A percentile compares a stretch with the other conserved stretches of the same genome.
These are phyloP conservation scores for Graphilbum sp. DNA, from an alignment of 2,329 filamentous ascomycete species.

Conservation along the genomic window DNA sequence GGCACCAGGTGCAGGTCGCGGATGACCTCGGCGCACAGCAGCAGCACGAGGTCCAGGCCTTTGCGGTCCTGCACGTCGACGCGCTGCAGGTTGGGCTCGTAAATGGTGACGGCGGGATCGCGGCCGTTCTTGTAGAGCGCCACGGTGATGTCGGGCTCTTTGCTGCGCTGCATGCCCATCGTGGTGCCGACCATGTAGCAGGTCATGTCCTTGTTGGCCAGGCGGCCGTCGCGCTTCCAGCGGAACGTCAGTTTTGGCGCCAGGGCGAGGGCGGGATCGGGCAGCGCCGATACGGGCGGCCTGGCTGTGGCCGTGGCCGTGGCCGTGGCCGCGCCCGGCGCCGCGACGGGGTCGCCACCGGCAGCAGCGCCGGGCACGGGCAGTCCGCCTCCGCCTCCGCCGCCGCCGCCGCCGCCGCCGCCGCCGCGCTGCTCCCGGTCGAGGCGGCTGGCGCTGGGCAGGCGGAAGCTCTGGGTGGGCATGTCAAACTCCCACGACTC, in stretches of 20 bases:
- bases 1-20: slow-evolving; percentile 48
- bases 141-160: slow-evolving; percentile 91
- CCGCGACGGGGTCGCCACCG: slow-evolving; percentile 36
- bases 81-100: slow-evolving; percentile 80
- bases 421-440: slow-evolving; percentile 39
- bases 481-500: slow-evolving; percentile 87
- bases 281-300: neutral
- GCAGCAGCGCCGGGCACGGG: neutral
- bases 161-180: slow-evolving; percentile 57
- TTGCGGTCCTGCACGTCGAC: slow-evolving; percentile 91
- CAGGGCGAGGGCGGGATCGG: slow-evolving; percentile 11
- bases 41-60: slow-evolving; percentile 70
- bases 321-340: slow-evolving; percentile 30
- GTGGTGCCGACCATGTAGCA: slow-evolving; percentile 74
- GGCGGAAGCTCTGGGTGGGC: slow-evolving; percentile 67
- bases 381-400: too few relatives aligned
- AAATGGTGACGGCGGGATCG: slow-evolving; percentile 59
- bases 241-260: slow-evolving; percentile 68
- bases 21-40: slow-evolving; percentile 46
- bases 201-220: slow-evolving; percentile 66
- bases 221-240: slow-evolving; percentile 77
- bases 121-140: slow-evolving; percentile 60
- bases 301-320: slow-evolving; percentile 15
- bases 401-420: too few relatives aligned
- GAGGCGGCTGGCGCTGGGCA: slow-evolving; percentile 61